These are phyloP conservation scores for Plenodomus biglobosus DNA, from an alignment of 2,329 filamentous ascomycete species.

Conservation along the genomic window DNA sequence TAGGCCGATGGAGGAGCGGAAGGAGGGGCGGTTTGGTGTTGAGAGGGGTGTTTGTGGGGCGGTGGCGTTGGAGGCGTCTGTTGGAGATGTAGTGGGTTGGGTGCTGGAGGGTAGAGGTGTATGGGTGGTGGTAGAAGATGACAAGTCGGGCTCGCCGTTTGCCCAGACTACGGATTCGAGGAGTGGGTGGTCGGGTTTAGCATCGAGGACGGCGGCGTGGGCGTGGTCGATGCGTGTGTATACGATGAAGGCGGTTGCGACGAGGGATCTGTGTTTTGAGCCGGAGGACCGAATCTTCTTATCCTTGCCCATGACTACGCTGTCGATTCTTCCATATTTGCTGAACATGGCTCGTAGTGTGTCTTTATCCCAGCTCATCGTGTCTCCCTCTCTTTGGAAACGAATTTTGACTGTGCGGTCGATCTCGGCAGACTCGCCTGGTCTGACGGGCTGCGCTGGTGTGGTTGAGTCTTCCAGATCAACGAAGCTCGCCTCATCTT, in stretches of 20 bases:
- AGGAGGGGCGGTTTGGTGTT: neutral
- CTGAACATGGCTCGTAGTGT: conserved; percentile 52
- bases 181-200: conserved; percentile 49
- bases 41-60: conserved; percentile 24
- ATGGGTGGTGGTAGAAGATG: conserved; percentile 15
- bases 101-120: too few relatives aligned
- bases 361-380: conserved; percentile 51
- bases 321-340: conserved; percentile 60
- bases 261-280: conserved; percentile 53
- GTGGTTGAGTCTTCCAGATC: conserved; percentile 40
- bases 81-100: neutral
- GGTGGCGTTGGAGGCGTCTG: conserved; percentile 10
- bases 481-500: conserved; percentile 45
- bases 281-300: conserved; percentile 55
- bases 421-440: conserved; percentile 51
- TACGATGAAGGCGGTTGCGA: conserved; percentile 58
- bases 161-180: conserved; percentile 61
- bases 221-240: conserved; percentile 61
- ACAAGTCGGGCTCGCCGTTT: conserved; percentile 54
- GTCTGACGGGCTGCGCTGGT: conserved; percentile 11
- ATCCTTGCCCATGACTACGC: conserved; percentile 57
- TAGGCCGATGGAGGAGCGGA: neutral
- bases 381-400: conserved; percentile 53
- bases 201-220: conserved; percentile 58
- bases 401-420: conserved; percentile 62